These are phyloP conservation scores for Penicillium sp. DNA, from an alignment of 2,329 filamentous ascomycete species.

Conservation along the genomic window DNA sequence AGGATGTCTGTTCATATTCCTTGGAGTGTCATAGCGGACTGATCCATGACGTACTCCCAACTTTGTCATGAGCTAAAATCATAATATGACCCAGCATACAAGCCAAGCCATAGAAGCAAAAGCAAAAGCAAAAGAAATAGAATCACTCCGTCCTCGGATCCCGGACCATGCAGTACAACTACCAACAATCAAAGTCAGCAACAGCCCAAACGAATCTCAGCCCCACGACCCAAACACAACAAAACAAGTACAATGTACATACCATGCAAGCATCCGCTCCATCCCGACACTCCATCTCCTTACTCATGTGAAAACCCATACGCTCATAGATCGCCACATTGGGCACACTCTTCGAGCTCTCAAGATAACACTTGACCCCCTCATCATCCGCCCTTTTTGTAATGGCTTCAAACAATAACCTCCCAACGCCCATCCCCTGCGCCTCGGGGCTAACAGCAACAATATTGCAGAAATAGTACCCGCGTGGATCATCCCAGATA, in stretches of 20 bases:
- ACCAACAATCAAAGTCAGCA: conserved; percentile 1
- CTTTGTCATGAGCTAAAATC: neutral
- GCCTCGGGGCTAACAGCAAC: conserved; percentile 60
- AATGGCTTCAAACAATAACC: conserved; percentile 56
- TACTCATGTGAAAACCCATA: conserved; percentile 59
- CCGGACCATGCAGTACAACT: conserved; percentile 26
- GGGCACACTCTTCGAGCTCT: conserved; percentile 59
- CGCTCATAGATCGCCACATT: conserved; percentile 64
- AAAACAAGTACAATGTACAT: conserved; percentile 10
- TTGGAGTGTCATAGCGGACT: neutral
- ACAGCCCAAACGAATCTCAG: neutral
- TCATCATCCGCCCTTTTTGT: conserved; percentile 56
- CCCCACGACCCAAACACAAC: neutral
- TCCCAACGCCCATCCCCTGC: conserved; percentile 60
- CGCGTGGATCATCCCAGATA: conserved; percentile 58
- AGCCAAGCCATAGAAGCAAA: neutral
- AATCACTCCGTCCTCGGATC: conserved; percentile 14
- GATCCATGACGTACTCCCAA: neutral
- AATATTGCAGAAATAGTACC: conserved; percentile 71
- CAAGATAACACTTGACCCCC: conserved; percentile 59
- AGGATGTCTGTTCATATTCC: neutral
- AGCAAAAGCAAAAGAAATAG: neutral
- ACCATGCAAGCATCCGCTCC: conserved; percentile 49
- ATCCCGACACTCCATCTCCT: conserved; percentile 60
- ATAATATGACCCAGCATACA: neutral